phyloP scores from a whole-genome alignment of 192 early-diverging fungal genomes.

The Umbelopsis sp. region DNA sequence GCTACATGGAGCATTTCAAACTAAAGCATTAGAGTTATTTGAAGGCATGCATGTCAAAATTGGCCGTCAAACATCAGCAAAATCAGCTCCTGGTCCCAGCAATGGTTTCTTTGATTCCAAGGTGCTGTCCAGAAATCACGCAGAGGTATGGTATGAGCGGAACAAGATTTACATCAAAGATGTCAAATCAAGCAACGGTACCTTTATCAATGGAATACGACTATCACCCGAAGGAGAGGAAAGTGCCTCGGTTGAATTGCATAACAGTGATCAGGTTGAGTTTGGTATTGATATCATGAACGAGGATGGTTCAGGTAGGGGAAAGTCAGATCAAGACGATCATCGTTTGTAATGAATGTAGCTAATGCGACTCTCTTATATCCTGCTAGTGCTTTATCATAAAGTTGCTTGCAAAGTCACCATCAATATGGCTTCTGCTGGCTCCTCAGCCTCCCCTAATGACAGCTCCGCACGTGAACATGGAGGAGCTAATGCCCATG shows the following conservation, averaged over 20 bases:
- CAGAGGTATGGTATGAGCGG: constrained; percentile 69
- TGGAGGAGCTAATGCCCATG: constrained; percentile 20
- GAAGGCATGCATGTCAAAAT: constrained; percentile 58
- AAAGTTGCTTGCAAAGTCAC: constrained; percentile 32
- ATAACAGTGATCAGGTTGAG: constrained; percentile 64
- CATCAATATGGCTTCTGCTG: constrained; percentile 7
- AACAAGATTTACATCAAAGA: constrained; percentile 73
- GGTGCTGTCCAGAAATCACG: constrained; percentile 76
- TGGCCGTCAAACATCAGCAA: constrained; percentile 69
- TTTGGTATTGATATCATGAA: constrained; percentile 84
- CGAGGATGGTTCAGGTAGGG: constrained; percentile 63
- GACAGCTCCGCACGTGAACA: constrained; percentile 9
- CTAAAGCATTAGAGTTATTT: constrained; percentile 57
- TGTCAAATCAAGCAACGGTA: constrained; percentile 79
- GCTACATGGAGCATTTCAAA: constrained; percentile 47
- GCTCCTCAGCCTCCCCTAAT: neutral
- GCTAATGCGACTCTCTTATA: neutral
- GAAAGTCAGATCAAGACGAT: neutral
- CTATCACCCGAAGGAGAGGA: constrained; percentile 67
- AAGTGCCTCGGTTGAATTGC: constrained; percentile 59
- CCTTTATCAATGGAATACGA: constrained; percentile 74
- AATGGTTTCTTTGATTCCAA: constrained; percentile 89
- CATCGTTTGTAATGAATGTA: too few species aligned
- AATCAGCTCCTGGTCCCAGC: constrained; percentile 56
- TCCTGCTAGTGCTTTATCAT: constrained; percentile 35